Percentiles rank a stretch among this genome's conserved stretches.
These are phyloP conservation scores for Rhazya stricta DNA, from an alignment of 257 asterid genomes.

Conservation along the genomic window DNA sequence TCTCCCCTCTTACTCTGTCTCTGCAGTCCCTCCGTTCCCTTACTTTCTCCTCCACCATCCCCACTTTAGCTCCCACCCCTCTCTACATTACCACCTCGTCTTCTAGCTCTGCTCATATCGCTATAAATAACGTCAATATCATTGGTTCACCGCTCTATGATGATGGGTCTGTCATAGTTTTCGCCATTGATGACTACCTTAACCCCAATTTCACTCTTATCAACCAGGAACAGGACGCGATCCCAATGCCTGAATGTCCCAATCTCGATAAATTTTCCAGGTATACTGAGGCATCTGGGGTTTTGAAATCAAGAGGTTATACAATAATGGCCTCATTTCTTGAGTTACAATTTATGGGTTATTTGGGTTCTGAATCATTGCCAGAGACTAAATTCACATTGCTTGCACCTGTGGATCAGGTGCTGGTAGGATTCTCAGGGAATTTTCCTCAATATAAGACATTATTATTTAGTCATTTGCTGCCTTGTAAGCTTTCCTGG, in stretches of 20 bases:
- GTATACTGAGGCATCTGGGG: conserved; percentile 43
- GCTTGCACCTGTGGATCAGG: conserved; percentile 64
- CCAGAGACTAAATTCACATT: conserved; percentile 42
- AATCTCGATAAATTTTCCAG: conserved; percentile 32
- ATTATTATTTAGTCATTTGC: conserved; percentile 59
- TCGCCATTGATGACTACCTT: conserved; percentile 51
- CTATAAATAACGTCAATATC: conserved; percentile 50
- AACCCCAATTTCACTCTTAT: conserved; percentile 30
- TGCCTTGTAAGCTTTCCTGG: conserved; percentile 56
- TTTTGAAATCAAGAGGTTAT: conserved; percentile 58
- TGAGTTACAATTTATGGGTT: conserved; percentile 63
- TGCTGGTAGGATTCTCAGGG: conserved; percentile 39
- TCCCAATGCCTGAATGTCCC: conserved; percentile 24
- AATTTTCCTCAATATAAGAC: conserved; percentile 39
- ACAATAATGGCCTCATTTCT: conserved; percentile 64
- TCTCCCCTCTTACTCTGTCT: conserved; percentile 65
- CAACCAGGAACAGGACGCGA: background rate
- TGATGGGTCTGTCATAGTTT: conserved; percentile 57
- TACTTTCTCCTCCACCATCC: conserved; percentile 50
- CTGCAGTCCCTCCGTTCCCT: conserved; percentile 53
- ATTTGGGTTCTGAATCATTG: conserved; percentile 11
- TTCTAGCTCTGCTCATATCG: conserved; percentile 10
- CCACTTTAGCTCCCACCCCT: conserved; percentile 43
- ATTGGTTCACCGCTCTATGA: conserved; percentile 48
- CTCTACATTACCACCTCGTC: conserved; percentile 46